Evolutionary conservation across 2,329 filamentous ascomycete genomes (phyloP).

Genomic region (Aschersonia sp.): DNA sequence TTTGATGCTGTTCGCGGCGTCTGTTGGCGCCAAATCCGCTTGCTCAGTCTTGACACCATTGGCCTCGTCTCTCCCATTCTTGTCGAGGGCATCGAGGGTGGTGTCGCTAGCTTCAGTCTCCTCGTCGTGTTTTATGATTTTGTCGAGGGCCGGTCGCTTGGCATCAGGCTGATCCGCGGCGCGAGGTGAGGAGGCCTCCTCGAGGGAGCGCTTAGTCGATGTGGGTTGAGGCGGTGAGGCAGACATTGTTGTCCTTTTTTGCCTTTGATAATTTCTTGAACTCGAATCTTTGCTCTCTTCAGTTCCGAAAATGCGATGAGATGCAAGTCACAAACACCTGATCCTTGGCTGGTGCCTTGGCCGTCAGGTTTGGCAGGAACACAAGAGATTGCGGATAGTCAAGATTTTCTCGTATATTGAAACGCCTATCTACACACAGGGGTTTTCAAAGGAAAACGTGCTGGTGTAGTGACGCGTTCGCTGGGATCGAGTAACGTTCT

Average conservation of each 20-base stretch:
- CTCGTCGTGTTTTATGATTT: conserved; percentile 60
- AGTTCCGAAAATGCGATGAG: background rate
- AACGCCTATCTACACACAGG: conserved; percentile 53
- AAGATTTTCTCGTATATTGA: conserved; percentile 14
- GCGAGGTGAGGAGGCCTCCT: conserved; percentile 89
- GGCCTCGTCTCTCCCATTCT: conserved; percentile 33
- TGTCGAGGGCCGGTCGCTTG: conserved; percentile 92
- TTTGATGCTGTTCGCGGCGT: conserved; percentile 13
- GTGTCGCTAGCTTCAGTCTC: conserved; percentile 28
- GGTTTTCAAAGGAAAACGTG: conserved; percentile 85
- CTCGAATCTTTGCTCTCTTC: background rate
- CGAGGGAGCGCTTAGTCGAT: conserved; percentile 79
- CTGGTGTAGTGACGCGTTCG: conserved; percentile 53
- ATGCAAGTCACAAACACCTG: conserved; percentile 6
- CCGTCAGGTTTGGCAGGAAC: conserved; percentile 1
- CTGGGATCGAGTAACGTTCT: conserved; percentile 26
- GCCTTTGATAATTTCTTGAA: background rate
- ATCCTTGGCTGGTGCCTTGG: conserved; percentile 1
- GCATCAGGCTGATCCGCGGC: conserved; percentile 90
- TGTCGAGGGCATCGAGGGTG: conserved; percentile 24
- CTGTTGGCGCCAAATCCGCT: conserved; percentile 14
- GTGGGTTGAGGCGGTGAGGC: conserved; percentile 52
- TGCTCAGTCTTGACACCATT: conserved; percentile 31
- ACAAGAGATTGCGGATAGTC: conserved; percentile 10
- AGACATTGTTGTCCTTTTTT: conserved; percentile 47